phyloP scores from a whole-genome alignment of 163 green algal species.

The Chlamydomonas reinhardtii region DNA sequence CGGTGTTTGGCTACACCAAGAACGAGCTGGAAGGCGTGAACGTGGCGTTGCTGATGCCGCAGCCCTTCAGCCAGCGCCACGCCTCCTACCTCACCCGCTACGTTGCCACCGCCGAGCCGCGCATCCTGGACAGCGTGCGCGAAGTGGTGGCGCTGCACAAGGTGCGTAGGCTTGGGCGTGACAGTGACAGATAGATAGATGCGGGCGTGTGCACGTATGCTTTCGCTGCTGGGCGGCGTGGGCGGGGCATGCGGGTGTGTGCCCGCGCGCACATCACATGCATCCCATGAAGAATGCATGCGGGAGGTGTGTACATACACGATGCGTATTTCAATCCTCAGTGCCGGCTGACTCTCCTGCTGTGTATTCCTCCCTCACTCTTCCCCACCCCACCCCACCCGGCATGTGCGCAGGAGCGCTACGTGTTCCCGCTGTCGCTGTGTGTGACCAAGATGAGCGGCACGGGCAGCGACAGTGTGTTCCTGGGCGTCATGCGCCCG shows the following conservation, averaged over 20 bases:
- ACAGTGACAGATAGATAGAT: too few relatives aligned
- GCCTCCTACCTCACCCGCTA: constrained; percentile 67
- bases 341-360: too few relatives aligned
- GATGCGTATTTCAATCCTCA: too few relatives aligned
- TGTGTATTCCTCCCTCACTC: too few relatives aligned
- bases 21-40: constrained; percentile 67
- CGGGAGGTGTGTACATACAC: too few relatives aligned
- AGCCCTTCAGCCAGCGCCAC: constrained; percentile 65
- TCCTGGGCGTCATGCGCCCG: constrained; percentile 41
- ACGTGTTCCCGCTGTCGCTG: constrained; percentile 21
- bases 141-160: constrained; percentile 64
- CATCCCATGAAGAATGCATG: too few relatives aligned
- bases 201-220: background rate
- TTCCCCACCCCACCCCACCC: too few relatives aligned
- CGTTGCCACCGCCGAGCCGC: constrained; percentile 49
- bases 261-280: too few relatives aligned
- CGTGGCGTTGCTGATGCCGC: constrained; percentile 67
- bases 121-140: constrained; percentile 47
- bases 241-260: too few relatives aligned
- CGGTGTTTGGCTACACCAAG: constrained; percentile 65
- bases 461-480: constrained; percentile 44
- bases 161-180: background rate
- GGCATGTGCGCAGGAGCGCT: constrained; percentile 18
- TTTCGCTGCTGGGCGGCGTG: too few relatives aligned
- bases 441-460: constrained; percentile 54